A percentile compares a stretch with the other conserved stretches of the same genome.
Evolutionary conservation across 495 filamentous ascomycete genomes (phyloP).

Genomic region (Talaromyces trachyspermus): DNA sequence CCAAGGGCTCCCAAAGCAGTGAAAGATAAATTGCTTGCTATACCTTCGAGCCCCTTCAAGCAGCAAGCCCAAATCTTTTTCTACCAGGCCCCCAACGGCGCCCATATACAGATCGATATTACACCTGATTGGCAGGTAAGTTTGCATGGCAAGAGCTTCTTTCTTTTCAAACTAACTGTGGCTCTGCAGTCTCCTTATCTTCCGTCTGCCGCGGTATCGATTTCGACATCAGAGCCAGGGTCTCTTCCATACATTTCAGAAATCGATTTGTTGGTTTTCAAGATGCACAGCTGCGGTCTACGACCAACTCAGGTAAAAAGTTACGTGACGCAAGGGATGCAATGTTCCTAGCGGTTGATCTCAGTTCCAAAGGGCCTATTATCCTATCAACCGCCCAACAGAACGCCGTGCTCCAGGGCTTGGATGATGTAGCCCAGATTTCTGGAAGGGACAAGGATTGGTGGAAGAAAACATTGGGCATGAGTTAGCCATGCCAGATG

Average conservation of each 20-base stretch:
- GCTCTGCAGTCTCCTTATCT: background rate
- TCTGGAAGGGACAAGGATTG: background rate
- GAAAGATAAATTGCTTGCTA: constrained; percentile 9
- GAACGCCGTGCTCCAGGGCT: background rate
- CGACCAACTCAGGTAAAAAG: background rate
- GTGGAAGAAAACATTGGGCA: background rate
- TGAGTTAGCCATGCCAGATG: no score
- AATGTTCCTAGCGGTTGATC: background rate
- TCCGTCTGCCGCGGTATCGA: background rate
- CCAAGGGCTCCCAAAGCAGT: constrained; percentile 7
- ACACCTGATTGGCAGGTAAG: constrained; percentile 8
- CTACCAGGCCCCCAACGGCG: constrained; percentile 1
- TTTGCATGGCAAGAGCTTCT: background rate
- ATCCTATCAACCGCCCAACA: background rate
- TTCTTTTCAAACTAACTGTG: background rate
- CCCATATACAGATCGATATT: constrained; percentile 7
- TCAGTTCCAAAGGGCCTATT: background rate
- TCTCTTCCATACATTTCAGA: background rate
- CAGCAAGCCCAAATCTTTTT: constrained; percentile 9
- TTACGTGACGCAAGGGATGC: background rate
- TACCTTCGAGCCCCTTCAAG: constrained; percentile 3
- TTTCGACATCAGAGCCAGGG: background rate
- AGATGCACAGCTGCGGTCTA: background rate
- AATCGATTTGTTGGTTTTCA: background rate
- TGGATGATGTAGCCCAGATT: background rate